Percentiles rank a stretch among this genome's conserved stretches.
These are phyloP conservation scores for Daldinia eschscholtzii DNA, from an alignment of 2,329 filamentous ascomycete species.

Conservation along the genomic window DNA sequence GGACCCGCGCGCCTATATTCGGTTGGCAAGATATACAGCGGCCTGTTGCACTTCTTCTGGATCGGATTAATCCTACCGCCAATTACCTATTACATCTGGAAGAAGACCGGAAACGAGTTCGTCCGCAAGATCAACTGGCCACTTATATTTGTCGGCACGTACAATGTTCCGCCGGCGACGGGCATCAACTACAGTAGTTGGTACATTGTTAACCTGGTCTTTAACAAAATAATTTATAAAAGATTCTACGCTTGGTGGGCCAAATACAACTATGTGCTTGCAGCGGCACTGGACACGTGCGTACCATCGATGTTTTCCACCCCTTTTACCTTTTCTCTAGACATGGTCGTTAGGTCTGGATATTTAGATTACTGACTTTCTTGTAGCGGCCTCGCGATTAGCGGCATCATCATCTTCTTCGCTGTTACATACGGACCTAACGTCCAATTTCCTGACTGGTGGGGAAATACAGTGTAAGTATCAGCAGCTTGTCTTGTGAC, in stretches of 20 bases:
- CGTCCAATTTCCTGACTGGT: conserved; percentile 53
- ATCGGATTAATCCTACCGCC: conserved; percentile 59
- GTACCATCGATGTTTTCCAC: background rate
- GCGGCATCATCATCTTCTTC: conserved; percentile 55
- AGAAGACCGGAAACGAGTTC: conserved; percentile 54
- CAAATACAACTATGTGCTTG: conserved; percentile 59
- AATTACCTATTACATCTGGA: conserved; percentile 58
- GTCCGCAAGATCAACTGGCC: conserved; percentile 55
- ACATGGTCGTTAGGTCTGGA: no score
- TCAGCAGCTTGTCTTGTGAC: background rate
- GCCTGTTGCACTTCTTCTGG: conserved; percentile 65
- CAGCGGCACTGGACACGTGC: conserved; percentile 51
- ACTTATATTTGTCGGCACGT: conserved; percentile 54
- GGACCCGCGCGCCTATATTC: conserved; percentile 63
- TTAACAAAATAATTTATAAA: conserved; percentile 59
- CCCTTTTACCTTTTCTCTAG: background rate
- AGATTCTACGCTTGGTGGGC: conserved; percentile 61
- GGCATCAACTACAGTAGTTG: conserved; percentile 54
- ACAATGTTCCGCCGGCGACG: conserved; percentile 56
- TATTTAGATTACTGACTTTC: background rate
- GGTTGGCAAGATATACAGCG: conserved; percentile 60
- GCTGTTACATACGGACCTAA: conserved; percentile 53
- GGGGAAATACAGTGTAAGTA: conserved; percentile 56
- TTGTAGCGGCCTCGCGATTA: conserved; percentile 48
- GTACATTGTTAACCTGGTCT: conserved; percentile 61